These are phyloP conservation scores for Leccinum sublutescens DNA, from an alignment of 768 basidiomycete genomes.

Conservation along the genomic window DNA sequence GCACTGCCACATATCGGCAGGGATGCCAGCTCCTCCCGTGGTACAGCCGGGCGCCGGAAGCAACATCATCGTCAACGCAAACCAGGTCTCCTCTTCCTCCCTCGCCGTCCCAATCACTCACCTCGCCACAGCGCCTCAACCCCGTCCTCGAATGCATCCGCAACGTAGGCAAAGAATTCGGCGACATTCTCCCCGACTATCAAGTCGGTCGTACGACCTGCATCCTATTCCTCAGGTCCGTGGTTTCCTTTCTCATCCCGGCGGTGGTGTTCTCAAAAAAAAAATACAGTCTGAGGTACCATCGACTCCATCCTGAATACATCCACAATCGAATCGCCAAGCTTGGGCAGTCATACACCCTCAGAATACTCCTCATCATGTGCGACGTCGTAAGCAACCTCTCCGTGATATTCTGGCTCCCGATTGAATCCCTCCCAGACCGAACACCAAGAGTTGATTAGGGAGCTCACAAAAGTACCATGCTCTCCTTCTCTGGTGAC, in stretches of 20 bases:
- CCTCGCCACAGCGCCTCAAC: slow-evolving; percentile 66
- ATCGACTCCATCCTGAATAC: slow-evolving; percentile 97
- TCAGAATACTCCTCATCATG: slow-evolving; percentile 82
- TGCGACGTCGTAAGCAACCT: slow-evolving; percentile 81
- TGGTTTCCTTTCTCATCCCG: background rate
- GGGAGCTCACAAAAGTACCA: slow-evolving; percentile 84
- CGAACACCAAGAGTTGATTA: slow-evolving; percentile 88
- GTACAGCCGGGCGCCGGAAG: slow-evolving; percentile 65
- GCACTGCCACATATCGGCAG: background rate
- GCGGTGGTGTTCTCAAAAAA: background rate
- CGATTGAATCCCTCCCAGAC: slow-evolving; percentile 44
- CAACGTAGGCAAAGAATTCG: slow-evolving; percentile 91
- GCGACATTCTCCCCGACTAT: slow-evolving; percentile 91
- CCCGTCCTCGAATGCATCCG: slow-evolving; percentile 84
- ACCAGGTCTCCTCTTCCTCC: slow-evolving; percentile 43
- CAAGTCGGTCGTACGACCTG: slow-evolving; percentile 95
- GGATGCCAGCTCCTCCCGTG: slow-evolving; percentile 44
- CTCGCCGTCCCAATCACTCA: slow-evolving; percentile 1
- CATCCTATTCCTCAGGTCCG: slow-evolving; percentile 85
- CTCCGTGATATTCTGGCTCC: background rate
- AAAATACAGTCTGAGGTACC: slow-evolving; percentile 75
- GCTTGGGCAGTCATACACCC: slow-evolving; percentile 75
- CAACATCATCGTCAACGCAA: slow-evolving; percentile 60
- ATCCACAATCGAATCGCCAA: slow-evolving; percentile 88
- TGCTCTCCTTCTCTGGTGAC: slow-evolving; percentile 8